These are phyloP conservation scores for Coprinellus micaceus DNA, from an alignment of 768 basidiomycete genomes.

Conservation along the genomic window DNA sequence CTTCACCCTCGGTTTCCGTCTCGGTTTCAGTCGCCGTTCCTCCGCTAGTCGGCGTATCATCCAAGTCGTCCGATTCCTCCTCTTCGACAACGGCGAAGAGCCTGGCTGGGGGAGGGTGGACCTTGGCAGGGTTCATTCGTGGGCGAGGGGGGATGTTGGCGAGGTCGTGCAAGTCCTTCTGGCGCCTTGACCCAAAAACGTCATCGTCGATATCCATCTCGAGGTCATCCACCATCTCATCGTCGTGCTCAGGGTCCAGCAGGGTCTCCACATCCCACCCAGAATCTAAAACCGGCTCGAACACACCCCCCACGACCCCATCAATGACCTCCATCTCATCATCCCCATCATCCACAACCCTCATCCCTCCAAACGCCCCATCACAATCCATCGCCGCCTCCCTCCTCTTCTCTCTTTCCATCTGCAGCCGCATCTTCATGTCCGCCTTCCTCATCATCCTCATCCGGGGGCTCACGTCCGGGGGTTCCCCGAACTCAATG, in stretches of 20 bases:
- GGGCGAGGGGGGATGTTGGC: conserved; percentile 10
- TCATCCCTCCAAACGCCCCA: not conserved
- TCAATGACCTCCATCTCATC: conserved; percentile 12
- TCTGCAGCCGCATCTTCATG: not conserved
- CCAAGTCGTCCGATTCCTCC: conserved; percentile 26
- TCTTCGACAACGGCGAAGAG: conserved; percentile 43
- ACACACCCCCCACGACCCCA: not conserved
- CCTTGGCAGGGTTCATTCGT: conserved; percentile 11
- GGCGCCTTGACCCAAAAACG: not conserved
- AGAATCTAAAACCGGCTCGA: not conserved
- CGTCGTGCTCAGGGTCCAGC: not conserved
- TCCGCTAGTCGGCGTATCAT: not conserved
- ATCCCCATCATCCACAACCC: conserved; percentile 5
- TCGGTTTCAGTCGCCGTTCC: conserved; percentile 4
- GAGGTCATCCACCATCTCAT: not conserved
- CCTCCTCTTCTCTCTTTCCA: conserved; percentile 1
- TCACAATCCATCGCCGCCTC: not conserved
- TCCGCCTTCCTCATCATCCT: conserved; percentile 3
- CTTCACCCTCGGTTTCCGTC: conserved; percentile 8
- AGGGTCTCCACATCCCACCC: not conserved
- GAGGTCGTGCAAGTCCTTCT: conserved; percentile 13
- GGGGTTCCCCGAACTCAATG: not conserved
- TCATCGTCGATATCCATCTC: not conserved
- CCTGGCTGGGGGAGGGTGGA: conserved; percentile 12
- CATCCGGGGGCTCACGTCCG: not conserved